Evolutionary conservation across 192 early-diverging fungal species (phyloP).

Genomic region (Coemansia sp.): DNA sequence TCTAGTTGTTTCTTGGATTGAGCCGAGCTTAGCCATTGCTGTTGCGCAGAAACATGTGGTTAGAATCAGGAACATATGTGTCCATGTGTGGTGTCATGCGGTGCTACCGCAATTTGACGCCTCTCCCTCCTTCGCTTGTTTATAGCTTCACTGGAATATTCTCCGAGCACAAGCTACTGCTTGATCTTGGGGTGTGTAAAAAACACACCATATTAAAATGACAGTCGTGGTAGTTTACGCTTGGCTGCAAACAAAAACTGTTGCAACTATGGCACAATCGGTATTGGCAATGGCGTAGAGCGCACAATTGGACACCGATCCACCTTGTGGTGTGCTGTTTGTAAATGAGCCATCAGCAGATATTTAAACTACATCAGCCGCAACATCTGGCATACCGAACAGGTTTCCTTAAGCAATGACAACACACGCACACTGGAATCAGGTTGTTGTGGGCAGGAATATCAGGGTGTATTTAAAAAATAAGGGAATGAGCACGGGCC

Average conservation of each 20-base stretch:
- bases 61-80: neutral
- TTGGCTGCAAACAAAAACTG: too few relatives aligned
- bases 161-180: conserved; percentile 3
- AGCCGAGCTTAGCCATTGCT: neutral
- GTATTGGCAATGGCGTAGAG: neutral
- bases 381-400: neutral
- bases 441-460: neutral
- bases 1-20: neutral
- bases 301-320: neutral
- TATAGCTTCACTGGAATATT: neutral
- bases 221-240: neutral
- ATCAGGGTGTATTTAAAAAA: neutral
- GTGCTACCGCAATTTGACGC: neutral
- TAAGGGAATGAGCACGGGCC: neutral
- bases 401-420: neutral
- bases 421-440: too few relatives aligned
- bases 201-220: neutral
- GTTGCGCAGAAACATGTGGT: neutral
- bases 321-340: neutral
- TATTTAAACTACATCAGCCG: neutral
- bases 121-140: neutral
- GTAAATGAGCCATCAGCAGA: neutral
- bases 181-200: too few relatives aligned
- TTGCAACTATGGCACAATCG: neutral
- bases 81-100: neutral